Evolutionary conservation across 805 yeast genomes (phyloP).

Genomic region (Teunomyces stri): DNA sequence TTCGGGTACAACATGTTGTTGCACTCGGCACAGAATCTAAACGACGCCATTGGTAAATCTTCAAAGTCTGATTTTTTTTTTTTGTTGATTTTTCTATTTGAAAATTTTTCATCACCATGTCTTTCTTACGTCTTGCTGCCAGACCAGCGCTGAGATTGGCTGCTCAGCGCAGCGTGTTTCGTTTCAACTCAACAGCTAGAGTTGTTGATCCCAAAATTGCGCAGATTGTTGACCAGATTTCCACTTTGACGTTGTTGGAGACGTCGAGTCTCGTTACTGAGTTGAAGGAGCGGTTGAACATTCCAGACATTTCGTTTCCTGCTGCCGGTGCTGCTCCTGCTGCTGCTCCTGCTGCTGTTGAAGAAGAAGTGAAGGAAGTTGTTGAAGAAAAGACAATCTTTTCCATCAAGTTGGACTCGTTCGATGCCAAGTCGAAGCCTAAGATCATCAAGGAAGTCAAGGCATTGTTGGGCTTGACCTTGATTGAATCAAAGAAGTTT

Average conservation of each 20-base stretch:
- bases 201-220: constrained; percentile 82
- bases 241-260: constrained; percentile 87
- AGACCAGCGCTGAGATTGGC: constrained; percentile 37
- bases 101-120: no score
- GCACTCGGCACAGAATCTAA: constrained; percentile 94
- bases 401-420: constrained; percentile 85
- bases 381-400: constrained; percentile 92
- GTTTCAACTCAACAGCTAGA: constrained; percentile 48
- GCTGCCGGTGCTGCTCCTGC: constrained; percentile 55
- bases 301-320: constrained; percentile 90
- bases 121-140: constrained; percentile 34
- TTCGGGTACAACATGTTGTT: constrained; percentile 98
- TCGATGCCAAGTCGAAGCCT: constrained; percentile 93
- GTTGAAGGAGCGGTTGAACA: constrained; percentile 77
- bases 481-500: constrained; percentile 96
- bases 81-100: neutral
- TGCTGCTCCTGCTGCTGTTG: constrained; percentile 70
- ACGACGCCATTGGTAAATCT: constrained; percentile 62
- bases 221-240: constrained; percentile 84
- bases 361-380: constrained; percentile 69
- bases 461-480: constrained; percentile 81
- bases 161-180: constrained; percentile 27
- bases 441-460: constrained; percentile 97
- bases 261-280: constrained; percentile 84
- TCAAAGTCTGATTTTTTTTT: neutral